Percentiles rank a stretch among this genome's conserved stretches.
Conservation (phyloP, 148 eudicot genomes). For the Diospyros kaki region DNA sequence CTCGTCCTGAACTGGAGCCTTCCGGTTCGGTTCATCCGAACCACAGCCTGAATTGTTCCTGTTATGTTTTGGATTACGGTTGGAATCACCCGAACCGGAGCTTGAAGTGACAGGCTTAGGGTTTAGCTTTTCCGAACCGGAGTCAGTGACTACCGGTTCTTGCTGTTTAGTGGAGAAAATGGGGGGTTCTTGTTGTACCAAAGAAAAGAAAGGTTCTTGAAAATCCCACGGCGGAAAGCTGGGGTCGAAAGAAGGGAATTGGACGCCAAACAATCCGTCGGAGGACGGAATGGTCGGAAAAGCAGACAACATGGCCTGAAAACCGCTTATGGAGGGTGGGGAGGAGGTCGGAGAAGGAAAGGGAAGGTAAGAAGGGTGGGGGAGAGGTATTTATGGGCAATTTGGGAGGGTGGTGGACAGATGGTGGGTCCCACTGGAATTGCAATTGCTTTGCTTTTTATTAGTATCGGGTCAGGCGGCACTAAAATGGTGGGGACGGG, state of each 20-base stretch:
- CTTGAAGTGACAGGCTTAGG: neutral
- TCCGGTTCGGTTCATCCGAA: constrained; percentile 10
- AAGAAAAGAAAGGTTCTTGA: constrained; percentile 26
- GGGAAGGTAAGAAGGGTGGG: constrained; percentile 54
- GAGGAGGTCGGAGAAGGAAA: constrained; percentile 43
- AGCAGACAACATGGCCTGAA: constrained; percentile 49
- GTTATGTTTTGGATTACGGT: neutral
- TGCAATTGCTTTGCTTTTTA: neutral
- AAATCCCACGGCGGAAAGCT: constrained; percentile 41
- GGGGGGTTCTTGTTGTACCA: constrained; percentile 5
- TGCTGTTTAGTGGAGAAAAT: neutral
- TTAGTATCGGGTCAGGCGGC: constrained; percentile 27
- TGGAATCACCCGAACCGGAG: constrained; percentile 10
- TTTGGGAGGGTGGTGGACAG: neutral
- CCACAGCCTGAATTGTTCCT: neutral
- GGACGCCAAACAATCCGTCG: constrained; percentile 28
- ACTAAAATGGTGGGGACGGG: constrained; percentile 19
- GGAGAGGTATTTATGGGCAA: constrained; percentile 39
- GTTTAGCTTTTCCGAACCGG: constrained; percentile 18
- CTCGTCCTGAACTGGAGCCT: constrained; percentile 26
- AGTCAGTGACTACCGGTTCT: constrained; percentile 14
- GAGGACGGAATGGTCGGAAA: constrained; percentile 17
- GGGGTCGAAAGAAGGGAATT: constrained; percentile 18
- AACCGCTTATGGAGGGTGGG: constrained; percentile 32
- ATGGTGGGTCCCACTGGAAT: constrained; percentile 32